A percentile compares a stretch with the other conserved stretches of the same genome.
Conservation (phyloP, 441 rosid species). For the Jatropha multifida region DNA sequence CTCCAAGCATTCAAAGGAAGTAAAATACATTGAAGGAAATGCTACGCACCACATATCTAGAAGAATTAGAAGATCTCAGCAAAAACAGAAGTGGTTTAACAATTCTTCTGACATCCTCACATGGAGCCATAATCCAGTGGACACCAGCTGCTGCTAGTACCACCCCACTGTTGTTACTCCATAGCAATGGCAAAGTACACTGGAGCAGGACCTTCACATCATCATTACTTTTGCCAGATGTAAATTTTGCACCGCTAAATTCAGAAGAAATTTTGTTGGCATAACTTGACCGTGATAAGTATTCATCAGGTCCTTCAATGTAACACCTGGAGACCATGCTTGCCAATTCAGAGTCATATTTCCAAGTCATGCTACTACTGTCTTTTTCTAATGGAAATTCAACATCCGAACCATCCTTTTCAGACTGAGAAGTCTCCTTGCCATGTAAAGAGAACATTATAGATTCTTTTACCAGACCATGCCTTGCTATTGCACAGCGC, state of each 20-base stretch:
- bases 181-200: constrained; percentile 86
- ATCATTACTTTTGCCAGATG: constrained; percentile 64
- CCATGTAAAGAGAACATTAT: constrained; percentile 66
- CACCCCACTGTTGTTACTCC: constrained; percentile 97
- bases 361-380: constrained; percentile 28
- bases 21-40: constrained; percentile 16
- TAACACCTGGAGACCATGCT: constrained; percentile 64
- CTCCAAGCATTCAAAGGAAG: constrained; percentile 9
- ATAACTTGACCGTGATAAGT: constrained; percentile 60
- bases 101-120: constrained; percentile 69
- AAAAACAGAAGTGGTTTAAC: constrained; percentile 87
- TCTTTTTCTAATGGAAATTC: constrained; percentile 40
- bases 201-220: constrained; percentile 80
- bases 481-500: constrained; percentile 76
- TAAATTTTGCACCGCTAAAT: constrained; percentile 46
- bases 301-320: constrained; percentile 94
- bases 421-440: constrained; percentile 41
- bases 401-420: constrained; percentile 41
- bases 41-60: constrained; percentile 86
- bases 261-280: constrained; percentile 36
- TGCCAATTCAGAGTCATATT: constrained; percentile 42
- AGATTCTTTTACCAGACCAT: constrained; percentile 89
- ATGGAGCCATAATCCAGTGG: constrained; percentile 95
- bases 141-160: constrained; percentile 93
- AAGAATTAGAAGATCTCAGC: constrained; percentile 79